phyloP scores from a whole-genome alignment of 202 grass and related monocot species.

The Saccharum hybrid region DNA sequence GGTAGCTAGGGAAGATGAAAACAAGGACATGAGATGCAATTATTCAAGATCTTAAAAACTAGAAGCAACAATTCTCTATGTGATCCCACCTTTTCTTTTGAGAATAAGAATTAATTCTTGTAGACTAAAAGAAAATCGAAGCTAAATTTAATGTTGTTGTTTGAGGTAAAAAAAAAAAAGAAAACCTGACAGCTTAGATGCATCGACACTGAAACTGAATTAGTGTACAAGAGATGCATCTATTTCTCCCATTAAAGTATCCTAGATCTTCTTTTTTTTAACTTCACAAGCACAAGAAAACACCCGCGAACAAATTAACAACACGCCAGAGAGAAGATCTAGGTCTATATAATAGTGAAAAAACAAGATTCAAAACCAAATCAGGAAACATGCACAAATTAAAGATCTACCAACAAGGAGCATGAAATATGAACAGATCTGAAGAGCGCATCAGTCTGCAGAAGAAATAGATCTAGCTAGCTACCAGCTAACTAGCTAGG shows the following conservation, averaged over 20 bases:
- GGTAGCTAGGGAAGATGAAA: neutral
- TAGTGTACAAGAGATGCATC: neutral
- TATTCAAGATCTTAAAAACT: neutral
- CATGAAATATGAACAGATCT: slow-evolving; percentile 57
- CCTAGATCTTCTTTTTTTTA: neutral
- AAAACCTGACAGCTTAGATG: neutral
- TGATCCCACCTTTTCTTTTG: neutral
- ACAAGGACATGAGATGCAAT: neutral
- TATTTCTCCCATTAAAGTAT: neutral
- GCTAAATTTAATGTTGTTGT: neutral
- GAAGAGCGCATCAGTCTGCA: neutral
- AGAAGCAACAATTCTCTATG: neutral
- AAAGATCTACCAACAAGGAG: neutral
- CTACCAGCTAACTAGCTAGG: neutral
- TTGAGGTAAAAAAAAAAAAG: neutral
- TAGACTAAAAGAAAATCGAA: neutral
- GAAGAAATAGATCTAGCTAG: neutral
- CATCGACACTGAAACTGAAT: neutral
- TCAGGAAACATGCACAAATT: neutral
- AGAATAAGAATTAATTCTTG: neutral
- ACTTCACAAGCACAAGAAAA: neutral
- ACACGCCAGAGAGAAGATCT: neutral
- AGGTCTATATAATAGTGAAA: neutral
- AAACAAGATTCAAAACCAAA: neutral
- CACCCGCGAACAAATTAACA: neutral